phyloP scores from a whole-genome alignment of 2,329 filamentous ascomycete genomes.

The Penicillium decumbens region DNA sequence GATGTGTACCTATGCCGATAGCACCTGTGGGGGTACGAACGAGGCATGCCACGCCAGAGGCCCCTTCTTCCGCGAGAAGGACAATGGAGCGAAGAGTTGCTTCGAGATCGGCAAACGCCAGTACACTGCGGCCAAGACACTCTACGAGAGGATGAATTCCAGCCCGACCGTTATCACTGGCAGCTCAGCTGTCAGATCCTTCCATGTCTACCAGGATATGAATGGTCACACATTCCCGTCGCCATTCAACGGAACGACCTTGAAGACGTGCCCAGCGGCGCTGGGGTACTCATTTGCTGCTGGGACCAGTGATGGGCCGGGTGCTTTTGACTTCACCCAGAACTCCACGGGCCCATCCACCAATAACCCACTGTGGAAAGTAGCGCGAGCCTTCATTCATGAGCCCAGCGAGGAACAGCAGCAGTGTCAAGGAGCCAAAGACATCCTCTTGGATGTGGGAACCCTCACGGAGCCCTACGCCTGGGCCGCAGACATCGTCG shows the following conservation, averaged over 20 bases:
- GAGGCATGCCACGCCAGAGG: constrained; percentile 45
- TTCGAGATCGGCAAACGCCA: constrained; percentile 48
- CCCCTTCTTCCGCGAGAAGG: constrained; percentile 42
- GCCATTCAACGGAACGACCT: constrained; percentile 58
- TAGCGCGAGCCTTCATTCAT: constrained; percentile 69
- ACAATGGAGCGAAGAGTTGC: constrained; percentile 47
- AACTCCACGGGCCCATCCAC: constrained; percentile 68
- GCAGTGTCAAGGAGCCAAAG: constrained; percentile 74
- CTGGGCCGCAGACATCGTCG: constrained; percentile 89
- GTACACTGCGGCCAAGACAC: constrained; percentile 41
- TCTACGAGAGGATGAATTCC: constrained; percentile 55
- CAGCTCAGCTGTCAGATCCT: constrained; percentile 67
- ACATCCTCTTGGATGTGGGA: constrained; percentile 82
- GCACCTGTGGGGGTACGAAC: constrained; percentile 61
- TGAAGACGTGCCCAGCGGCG: constrained; percentile 76
- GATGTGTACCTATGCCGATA: constrained; percentile 58
- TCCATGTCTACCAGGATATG: constrained; percentile 84
- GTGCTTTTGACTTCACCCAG: constrained; percentile 89
- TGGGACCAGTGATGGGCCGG: constrained; percentile 86
- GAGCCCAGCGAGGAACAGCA: constrained; percentile 65
- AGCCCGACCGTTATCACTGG: constrained; percentile 43
- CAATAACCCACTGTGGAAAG: constrained; percentile 72
- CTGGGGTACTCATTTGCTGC: constrained; percentile 90
- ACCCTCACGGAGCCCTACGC: constrained; percentile 71
- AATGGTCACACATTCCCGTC: constrained; percentile 68